Base-by-base conservation (phyloP, 805 yeast genomes). In the Candida hungchunana region DNA sequence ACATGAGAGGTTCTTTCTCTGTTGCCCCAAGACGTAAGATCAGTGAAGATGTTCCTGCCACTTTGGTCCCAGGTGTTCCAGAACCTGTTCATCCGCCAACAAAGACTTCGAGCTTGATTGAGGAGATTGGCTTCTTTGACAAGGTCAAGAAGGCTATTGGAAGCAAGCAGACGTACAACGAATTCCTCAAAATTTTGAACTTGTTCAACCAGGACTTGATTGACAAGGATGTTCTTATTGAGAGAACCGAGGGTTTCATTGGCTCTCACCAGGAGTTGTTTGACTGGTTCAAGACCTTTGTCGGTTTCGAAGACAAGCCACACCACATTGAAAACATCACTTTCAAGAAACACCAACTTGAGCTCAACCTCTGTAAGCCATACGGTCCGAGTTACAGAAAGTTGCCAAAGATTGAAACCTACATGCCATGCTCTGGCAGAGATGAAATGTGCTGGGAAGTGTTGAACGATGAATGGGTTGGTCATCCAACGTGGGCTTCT, bases 401-500 rank as follows among this genome's bases (percentile, higher is more conserved):
- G 52, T 69, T 90, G 36, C 98, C 98, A 18, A 89, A 89, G 52
- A 77, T 93, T 1, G 97, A 90, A 58, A 86, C 96, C 0, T 84
- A 77, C 54, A 88, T 88, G 95, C 97, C 97, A 16, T 90, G 97
- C 52, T 84, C 95, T 8, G 98, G 98, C 13, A 78, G 99, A 52
- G 99, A 93, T 62, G 97, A 90, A 51, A 84, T 93, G 89, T 93
- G 98, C 59, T 90, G 97, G 97, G 97, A 90, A 55, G 96, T 93
- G 12, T 71, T 93, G 50, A 93, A 93, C 60, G 98, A 93, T 59
- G 97, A 90, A 62, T 93, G 97, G 97, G 97, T 93, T 23, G 96
- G 97, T 6, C 97, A 93, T 62, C 99, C 99, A 16, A 94, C 96
- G n/a, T 93, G 99, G 99, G 98, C 97, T 4, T 90, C 97, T 0